A percentile compares a stretch with the other conserved stretches of the same genome.
These are phyloP conservation scores for Suillus paluster DNA, from an alignment of 768 basidiomycete genomes.

Conservation along the genomic window DNA sequence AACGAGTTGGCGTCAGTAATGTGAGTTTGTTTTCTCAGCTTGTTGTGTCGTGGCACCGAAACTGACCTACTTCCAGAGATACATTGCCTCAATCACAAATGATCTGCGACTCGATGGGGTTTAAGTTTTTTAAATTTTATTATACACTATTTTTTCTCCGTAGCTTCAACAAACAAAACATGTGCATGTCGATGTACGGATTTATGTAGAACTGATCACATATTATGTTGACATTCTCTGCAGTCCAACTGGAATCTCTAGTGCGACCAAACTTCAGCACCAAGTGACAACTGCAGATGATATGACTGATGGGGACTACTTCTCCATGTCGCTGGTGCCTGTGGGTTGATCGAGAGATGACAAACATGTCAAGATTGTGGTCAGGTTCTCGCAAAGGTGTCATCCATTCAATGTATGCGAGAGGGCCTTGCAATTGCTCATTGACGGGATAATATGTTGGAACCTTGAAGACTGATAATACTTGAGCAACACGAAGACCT, in stretches of 20 bases:
- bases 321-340: constrained; percentile 19
- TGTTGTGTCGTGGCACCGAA: too few relatives aligned
- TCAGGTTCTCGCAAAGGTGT: constrained; percentile 19
- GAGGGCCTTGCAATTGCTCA: constrained; percentile 1
- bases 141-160: too few relatives aligned
- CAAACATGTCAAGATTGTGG: constrained; percentile 20
- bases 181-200: constrained; percentile 1
- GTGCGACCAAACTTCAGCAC: constrained; percentile 18
- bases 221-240: not conserved
- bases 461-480: too few relatives aligned
- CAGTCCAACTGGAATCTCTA: constrained; percentile 16
- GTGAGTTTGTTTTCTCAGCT: too few relatives aligned
- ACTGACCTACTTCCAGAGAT: too few relatives aligned
- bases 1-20: too few relatives aligned
- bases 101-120: too few relatives aligned
- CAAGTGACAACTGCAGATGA: constrained; percentile 8
- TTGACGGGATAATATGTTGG: too few relatives aligned
- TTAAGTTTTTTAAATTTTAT: too few relatives aligned
- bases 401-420: constrained; percentile 28
- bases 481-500: too few relatives aligned
- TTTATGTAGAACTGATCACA: constrained; percentile 8
- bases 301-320: constrained; percentile 10
- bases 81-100: too few relatives aligned
- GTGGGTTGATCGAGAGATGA: constrained; percentile 23
- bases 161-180: too few relatives aligned